A percentile compares a stretch with the other conserved stretches of the same genome.
These are phyloP conservation scores for Claviceps digitariae DNA, from an alignment of 2,329 filamentous ascomycete species.

Conservation along the genomic window DNA sequence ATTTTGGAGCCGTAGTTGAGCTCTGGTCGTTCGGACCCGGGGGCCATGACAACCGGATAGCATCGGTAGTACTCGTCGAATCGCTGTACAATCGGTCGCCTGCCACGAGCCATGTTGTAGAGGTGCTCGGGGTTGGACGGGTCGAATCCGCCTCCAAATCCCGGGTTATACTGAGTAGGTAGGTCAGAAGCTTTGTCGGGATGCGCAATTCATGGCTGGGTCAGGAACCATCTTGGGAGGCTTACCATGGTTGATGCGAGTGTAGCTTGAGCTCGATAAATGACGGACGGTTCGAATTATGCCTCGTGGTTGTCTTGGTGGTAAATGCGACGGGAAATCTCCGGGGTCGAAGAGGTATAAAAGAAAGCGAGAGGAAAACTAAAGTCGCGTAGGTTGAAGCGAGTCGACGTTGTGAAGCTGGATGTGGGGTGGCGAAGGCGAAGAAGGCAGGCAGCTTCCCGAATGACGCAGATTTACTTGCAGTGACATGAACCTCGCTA, in stretches of 20 bases:
- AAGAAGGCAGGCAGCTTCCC: slow-evolving; percentile 5
- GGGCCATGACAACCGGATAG: slow-evolving; percentile 90
- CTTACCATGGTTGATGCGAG: slow-evolving; percentile 1
- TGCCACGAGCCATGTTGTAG: slow-evolving; percentile 34
- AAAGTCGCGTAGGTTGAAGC: background rate
- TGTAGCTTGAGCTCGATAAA: background rate
- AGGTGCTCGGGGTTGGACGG: slow-evolving; percentile 34
- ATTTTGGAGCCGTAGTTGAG: slow-evolving; percentile 97
- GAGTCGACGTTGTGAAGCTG: background rate
- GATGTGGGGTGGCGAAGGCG: slow-evolving; percentile 1
- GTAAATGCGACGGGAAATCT: background rate
- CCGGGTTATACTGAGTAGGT: slow-evolving; percentile 11
- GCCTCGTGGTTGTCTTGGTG: background rate
- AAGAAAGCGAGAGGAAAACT: background rate
- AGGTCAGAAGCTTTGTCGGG: background rate
- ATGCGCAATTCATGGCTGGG: background rate
- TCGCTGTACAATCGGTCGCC: slow-evolving; percentile 48
- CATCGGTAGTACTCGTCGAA: slow-evolving; percentile 99
- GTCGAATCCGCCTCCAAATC: slow-evolving; percentile 30
- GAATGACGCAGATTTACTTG: slow-evolving; percentile 8
- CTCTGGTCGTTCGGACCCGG: slow-evolving; percentile 73
- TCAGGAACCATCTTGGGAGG: background rate
- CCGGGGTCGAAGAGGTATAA: background rate
- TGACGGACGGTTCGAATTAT: background rate
- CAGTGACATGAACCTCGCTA: background rate